A percentile compares a stretch with the other conserved stretches of the same genome.
Conservation (phyloP, 805 yeast genomes). For the Yamadazyma sp. region DNA sequence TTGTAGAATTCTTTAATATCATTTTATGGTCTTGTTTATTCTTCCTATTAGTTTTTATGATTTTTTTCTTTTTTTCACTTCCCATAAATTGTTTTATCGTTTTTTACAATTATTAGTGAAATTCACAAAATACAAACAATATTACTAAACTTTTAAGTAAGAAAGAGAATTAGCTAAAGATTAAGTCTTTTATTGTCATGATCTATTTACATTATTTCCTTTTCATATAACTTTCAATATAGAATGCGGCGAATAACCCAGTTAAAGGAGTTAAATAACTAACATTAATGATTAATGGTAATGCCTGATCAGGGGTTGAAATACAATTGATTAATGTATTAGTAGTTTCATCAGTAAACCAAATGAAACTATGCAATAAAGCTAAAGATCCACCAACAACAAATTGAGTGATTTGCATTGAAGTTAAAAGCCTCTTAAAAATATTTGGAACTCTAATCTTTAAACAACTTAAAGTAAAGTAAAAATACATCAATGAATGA, state of each 20-base stretch:
- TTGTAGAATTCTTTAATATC: too few relatives aligned
- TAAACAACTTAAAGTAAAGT: constrained; percentile 60
- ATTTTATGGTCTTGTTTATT: too few relatives aligned
- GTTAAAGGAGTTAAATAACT: constrained; percentile 67
- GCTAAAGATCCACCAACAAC: constrained; percentile 68
- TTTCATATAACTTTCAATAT: constrained; percentile 54
- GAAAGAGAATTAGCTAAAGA: too few relatives aligned
- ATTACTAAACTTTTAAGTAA: too few relatives aligned
- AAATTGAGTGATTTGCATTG: constrained; percentile 68
- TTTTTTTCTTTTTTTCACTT: too few relatives aligned
- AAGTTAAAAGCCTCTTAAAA: constrained; percentile 58
- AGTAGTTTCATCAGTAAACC: constrained; percentile 49
- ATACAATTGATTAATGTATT: constrained; percentile 46
- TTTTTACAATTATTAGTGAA: too few relatives aligned
- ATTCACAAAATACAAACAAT: too few relatives aligned
- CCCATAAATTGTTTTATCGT: too few relatives aligned
- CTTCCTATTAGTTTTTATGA: too few relatives aligned
- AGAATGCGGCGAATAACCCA: constrained; percentile 60
- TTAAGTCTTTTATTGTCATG: too few relatives aligned
- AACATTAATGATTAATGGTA: constrained; percentile 62
- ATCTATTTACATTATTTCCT: constrained; percentile 7
- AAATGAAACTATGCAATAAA: constrained; percentile 58
- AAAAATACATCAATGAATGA: constrained; percentile 71
- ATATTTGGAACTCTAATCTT: constrained; percentile 54
- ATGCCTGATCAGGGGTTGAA: constrained; percentile 54